Conservation (phyloP, 257 asterid genomes). For the Lavandula angustifolia region DNA sequence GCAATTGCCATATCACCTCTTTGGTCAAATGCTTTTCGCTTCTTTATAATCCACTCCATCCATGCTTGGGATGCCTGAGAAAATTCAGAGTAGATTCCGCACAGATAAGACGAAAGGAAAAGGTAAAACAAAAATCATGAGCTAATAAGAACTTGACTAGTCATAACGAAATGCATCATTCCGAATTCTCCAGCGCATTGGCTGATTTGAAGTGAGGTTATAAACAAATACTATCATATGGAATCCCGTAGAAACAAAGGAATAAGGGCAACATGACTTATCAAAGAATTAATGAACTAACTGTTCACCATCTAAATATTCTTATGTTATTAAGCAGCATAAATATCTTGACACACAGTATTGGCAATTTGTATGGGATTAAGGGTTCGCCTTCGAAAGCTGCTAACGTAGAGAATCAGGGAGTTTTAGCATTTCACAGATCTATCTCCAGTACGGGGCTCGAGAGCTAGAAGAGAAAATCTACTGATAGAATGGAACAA, state of each 20-base stretch:
- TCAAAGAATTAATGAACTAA: neutral
- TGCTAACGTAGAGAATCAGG: slow-evolving; percentile 13
- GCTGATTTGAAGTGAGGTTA: neutral
- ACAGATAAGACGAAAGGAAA: neutral
- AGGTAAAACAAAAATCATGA: neutral
- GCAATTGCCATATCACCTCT: slow-evolving; percentile 97
- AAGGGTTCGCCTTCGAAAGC: slow-evolving; percentile 1
- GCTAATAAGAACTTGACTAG: neutral
- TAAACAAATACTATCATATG: slow-evolving; percentile 9
- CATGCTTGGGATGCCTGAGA: slow-evolving; percentile 94
- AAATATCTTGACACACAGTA: neutral
- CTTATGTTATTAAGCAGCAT: neutral
- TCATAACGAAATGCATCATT: neutral
- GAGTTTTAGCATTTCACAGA: slow-evolving; percentile 1
- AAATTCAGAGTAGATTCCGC: slow-evolving; percentile 16
- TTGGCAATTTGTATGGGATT: neutral
- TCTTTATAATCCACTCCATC: slow-evolving; percentile 95
- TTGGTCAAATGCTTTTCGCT: slow-evolving; percentile 92
- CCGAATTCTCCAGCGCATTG: neutral
- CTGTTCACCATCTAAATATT: neutral
- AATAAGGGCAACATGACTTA: neutral
- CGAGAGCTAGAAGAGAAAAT: slow-evolving; percentile 5
- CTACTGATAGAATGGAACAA: slow-evolving; percentile 21
- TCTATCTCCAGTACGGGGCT: neutral
- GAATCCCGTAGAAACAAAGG: neutral